These are phyloP conservation scores for Tetradesmus obliquus DNA, from an alignment of 139 green algal species.

Conservation along the genomic window DNA sequence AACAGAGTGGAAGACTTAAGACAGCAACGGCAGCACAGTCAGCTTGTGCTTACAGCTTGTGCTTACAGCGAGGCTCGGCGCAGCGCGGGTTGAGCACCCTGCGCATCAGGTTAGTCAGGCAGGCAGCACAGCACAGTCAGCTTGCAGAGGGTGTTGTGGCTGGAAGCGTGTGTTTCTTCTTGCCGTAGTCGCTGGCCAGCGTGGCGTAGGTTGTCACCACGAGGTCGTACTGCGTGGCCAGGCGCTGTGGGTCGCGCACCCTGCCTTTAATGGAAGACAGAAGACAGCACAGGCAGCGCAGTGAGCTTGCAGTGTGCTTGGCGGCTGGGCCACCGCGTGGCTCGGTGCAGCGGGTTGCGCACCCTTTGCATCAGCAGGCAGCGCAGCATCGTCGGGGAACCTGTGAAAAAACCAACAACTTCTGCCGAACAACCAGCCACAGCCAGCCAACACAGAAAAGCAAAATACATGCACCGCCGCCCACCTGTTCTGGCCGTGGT, in stretches of 20 bases:
- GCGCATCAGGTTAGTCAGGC: not conserved
- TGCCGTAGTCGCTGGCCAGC: constrained; percentile 45
- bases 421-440: too few species aligned
- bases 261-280: not conserved
- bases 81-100: not conserved
- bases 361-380: too few species aligned
- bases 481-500: constrained; percentile 69
- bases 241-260: constrained; percentile 42
- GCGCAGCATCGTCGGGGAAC: too few species aligned
- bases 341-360: not conserved
- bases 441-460: too few species aligned
- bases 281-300: not conserved
- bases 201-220: constrained; percentile 75
- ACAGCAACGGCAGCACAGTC: not conserved
- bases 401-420: not conserved
- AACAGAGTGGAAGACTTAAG: not conserved
- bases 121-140: not conserved
- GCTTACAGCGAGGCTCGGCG: too few species aligned
- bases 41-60: not conserved
- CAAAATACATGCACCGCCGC: too few species aligned
- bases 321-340: too few species aligned
- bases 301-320: not conserved
- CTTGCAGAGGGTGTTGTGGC: not conserved
- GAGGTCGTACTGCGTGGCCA: constrained; percentile 70
- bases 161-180: not conserved